Percentiles rank a stretch among this genome's conserved stretches.
Conservation (phyloP, 768 basidiomycete species). For the Suillus discolor region DNA sequence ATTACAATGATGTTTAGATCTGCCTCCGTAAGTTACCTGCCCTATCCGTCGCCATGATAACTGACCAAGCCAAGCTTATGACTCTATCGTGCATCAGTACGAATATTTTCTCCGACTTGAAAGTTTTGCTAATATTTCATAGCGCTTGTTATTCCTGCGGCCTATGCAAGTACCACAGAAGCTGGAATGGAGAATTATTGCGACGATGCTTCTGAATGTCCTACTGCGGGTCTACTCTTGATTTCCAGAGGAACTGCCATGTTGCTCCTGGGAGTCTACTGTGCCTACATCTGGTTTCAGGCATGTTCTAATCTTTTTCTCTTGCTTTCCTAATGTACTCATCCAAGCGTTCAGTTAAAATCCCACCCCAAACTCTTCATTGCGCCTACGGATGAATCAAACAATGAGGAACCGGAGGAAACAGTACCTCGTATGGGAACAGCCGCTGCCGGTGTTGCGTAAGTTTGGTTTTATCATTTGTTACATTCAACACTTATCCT, state of each 20-base stretch:
- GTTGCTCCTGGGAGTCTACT: conserved; percentile 72
- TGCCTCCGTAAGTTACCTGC: conserved; percentile 36
- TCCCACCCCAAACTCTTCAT: conserved; percentile 68
- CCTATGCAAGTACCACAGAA: conserved; percentile 59
- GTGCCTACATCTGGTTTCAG: conserved; percentile 77
- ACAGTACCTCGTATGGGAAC: conserved; percentile 64
- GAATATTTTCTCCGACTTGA: conserved; percentile 26
- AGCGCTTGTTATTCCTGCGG: conserved; percentile 90
- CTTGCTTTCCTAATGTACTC: conserved; percentile 7
- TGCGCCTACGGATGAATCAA: conserved; percentile 27
- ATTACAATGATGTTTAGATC: conserved; percentile 25
- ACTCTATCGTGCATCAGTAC: conserved; percentile 83
- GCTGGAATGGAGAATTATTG: conserved; percentile 8
- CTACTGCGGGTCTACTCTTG: conserved; percentile 55
- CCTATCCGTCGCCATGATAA: conserved; percentile 1
- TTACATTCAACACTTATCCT: background rate
- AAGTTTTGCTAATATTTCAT: conserved; percentile 18
- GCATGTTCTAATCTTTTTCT: conserved; percentile 35
- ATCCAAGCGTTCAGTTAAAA: conserved; percentile 53
- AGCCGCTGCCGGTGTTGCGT: conserved; percentile 62
- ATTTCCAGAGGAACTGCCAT: conserved; percentile 85
- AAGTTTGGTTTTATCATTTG: conserved; percentile 5
- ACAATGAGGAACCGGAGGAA: conserved; percentile 18
- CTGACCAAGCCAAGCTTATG: conserved; percentile 57
- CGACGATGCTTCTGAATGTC: conserved; percentile 15